phyloP scores from a whole-genome alignment of 345 rosid species.

The Clarkia xantiana region DNA sequence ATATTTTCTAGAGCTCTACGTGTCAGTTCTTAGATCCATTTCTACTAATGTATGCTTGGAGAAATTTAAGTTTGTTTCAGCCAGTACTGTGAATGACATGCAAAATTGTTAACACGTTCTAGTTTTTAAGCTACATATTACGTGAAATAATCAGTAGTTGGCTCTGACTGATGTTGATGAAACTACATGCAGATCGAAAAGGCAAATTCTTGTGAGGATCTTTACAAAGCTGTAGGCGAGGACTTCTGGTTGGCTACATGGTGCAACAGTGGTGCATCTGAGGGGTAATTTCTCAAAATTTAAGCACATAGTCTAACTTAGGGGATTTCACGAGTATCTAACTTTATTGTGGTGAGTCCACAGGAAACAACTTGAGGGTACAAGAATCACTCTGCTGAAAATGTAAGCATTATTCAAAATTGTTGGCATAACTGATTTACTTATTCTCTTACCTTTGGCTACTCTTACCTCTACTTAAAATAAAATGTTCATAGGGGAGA shows the following conservation, averaged over 20 bases:
- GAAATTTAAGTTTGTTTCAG: too few species aligned
- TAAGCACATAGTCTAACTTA: conserved; percentile 3
- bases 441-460: too few species aligned
- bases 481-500: conserved; percentile 20
- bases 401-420: conserved; percentile 18
- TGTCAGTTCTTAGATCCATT: too few species aligned
- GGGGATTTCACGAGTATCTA: not conserved
- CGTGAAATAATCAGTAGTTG: not conserved
- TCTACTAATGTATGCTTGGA: too few species aligned
- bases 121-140: not conserved
- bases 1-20: too few species aligned
- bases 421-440: too few species aligned
- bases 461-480: too few species aligned
- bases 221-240: conserved; percentile 71
- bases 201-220: conserved; percentile 68
- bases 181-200: conserved; percentile 41
- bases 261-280: conserved; percentile 68
- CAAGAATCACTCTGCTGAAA: conserved; percentile 74
- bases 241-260: conserved; percentile 95
- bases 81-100: too few species aligned
- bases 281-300: conserved; percentile 41
- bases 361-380: conserved; percentile 94
- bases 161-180: not conserved
- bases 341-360: not conserved
- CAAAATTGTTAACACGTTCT: too few species aligned